Conservation (phyloP, 768 basidiomycete species). For the Termitomyces sp. region DNA sequence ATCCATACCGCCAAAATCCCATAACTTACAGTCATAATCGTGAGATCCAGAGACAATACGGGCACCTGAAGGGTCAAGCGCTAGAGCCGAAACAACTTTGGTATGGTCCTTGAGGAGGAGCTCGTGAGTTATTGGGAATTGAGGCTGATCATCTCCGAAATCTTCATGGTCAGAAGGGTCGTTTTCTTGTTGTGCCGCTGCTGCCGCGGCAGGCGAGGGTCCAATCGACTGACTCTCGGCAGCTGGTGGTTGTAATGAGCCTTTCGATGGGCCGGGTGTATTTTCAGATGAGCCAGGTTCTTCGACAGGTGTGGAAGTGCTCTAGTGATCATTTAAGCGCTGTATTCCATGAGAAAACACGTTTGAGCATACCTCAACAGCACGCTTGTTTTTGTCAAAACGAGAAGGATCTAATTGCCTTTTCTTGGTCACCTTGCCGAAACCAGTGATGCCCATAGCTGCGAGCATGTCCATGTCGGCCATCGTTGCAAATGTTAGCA, state of each 20-base stretch:
- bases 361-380: slow-evolving; percentile 33
- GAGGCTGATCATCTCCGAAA: slow-evolving; percentile 44
- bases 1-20: slow-evolving; percentile 99
- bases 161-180: slow-evolving; percentile 45
- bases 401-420: slow-evolving; percentile 67
- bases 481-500: slow-evolving; percentile 17
- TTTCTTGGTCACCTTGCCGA: slow-evolving; percentile 70
- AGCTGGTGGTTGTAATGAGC: slow-evolving; percentile 1
- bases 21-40: slow-evolving; percentile 97
- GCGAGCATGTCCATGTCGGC: slow-evolving; percentile 65
- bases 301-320: background rate
- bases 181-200: slow-evolving; percentile 29
- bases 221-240: slow-evolving; percentile 14
- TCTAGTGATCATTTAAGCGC: slow-evolving; percentile 2
- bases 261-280: slow-evolving; percentile 15
- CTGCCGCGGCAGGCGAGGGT: slow-evolving; percentile 20
- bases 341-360: background rate
- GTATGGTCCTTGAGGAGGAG: slow-evolving; percentile 89
- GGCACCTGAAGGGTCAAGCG: slow-evolving; percentile 92
- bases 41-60: slow-evolving; percentile 88
- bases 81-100: slow-evolving; percentile 90
- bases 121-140: slow-evolving; percentile 89
- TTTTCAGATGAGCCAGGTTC: background rate
- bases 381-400: slow-evolving; percentile 72
- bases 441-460: slow-evolving; percentile 80